phyloP scores from a whole-genome alignment of 768 basidiomycete genomes.

The Suillus spraguei region DNA sequence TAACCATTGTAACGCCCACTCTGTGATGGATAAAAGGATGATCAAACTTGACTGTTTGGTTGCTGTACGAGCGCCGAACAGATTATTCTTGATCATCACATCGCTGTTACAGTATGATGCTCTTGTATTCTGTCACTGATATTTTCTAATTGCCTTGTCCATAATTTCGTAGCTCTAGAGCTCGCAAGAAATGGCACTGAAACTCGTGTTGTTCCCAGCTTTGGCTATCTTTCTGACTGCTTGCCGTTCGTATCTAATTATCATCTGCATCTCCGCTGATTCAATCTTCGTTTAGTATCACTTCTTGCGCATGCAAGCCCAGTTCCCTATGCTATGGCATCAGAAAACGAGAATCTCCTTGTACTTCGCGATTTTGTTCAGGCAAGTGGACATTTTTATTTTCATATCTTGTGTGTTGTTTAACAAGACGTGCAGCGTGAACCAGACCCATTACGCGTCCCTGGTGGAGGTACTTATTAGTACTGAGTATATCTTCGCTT shows the following conservation, averaged over 20 bases:
- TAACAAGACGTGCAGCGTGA: neutral
- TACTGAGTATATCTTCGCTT: neutral
- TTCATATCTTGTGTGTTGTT: neutral
- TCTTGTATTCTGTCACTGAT: neutral
- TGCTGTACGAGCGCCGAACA: neutral
- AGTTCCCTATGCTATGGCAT: neutral
- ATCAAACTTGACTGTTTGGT: no score
- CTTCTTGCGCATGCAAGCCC: neutral
- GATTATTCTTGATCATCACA: neutral
- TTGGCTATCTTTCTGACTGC: neutral
- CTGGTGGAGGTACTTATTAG: neutral
- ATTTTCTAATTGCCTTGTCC: neutral
- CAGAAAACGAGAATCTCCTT: neutral
- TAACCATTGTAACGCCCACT: neutral
- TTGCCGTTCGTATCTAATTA: neutral
- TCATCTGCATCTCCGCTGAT: neutral
- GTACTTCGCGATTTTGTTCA: neutral
- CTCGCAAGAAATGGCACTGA: neutral
- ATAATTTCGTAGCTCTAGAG: neutral
- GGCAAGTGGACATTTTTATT: neutral
- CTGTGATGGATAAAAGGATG: neutral
- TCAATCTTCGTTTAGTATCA: neutral
- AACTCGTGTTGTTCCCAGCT: neutral
- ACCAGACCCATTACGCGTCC: neutral
- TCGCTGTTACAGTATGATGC: neutral